These are phyloP conservation scores for Solanum chacoense DNA, from an alignment of 305 asterid species.

Conservation along the genomic window DNA sequence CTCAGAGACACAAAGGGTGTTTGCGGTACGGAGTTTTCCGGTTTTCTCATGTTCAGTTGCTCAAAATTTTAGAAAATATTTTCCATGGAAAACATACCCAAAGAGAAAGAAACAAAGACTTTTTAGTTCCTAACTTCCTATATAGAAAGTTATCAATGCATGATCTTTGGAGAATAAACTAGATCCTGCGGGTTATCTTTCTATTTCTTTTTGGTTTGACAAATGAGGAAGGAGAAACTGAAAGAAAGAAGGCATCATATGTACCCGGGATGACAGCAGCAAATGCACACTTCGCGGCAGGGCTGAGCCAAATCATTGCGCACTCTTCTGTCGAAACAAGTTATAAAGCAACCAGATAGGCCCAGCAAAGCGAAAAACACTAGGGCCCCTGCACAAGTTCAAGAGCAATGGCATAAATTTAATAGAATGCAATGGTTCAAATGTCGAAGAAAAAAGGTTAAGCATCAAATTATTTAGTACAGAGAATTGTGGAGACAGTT, in stretches of 20 bases:
- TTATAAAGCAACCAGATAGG: slow-evolving; percentile 82
- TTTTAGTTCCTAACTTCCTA: not conserved
- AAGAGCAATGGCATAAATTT: not conserved
- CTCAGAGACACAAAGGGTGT: not conserved
- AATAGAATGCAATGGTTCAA: not conserved
- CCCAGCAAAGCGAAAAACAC: slow-evolving; percentile 82
- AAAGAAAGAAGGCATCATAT: not conserved
- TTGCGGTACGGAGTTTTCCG: not conserved
- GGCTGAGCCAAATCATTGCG: slow-evolving; percentile 95
- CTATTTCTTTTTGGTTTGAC: not conserved
- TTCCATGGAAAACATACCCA: not conserved
- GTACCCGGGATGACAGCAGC: slow-evolving; percentile 97
- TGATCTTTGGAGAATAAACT: not conserved
- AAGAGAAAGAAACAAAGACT: not conserved
- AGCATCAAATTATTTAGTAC: not conserved
- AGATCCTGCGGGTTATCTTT: not conserved
- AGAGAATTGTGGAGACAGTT: not conserved
- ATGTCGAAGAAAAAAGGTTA: not conserved
- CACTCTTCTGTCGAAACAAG: slow-evolving; percentile 91
- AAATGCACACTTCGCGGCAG: slow-evolving; percentile 82
- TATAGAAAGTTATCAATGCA: not conserved
- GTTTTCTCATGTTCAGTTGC: not conserved
- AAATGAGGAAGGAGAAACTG: not conserved
- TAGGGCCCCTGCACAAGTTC: slow-evolving; percentile 58
- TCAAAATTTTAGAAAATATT: not conserved